Evolutionary conservation across 2,329 filamentous ascomycete genomes (phyloP).

Genomic region (Colletotrichum tropicicola): DNA sequence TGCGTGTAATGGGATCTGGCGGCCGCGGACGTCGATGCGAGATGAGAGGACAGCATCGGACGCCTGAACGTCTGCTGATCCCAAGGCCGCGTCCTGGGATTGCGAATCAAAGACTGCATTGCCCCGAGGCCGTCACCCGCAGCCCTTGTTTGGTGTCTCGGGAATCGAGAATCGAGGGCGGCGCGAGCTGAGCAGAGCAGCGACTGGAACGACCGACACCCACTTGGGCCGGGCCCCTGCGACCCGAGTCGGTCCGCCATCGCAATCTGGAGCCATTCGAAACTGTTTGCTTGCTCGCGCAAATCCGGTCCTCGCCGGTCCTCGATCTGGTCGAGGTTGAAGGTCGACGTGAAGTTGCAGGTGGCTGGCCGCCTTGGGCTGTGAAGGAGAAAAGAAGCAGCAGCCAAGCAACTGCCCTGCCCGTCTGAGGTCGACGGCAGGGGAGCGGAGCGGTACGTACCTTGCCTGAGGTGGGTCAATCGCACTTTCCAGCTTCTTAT

Average conservation of each 20-base stretch:
- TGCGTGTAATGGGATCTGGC: neutral
- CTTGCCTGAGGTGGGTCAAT: neutral
- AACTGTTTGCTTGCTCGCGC: neutral
- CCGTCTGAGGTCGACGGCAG: too few relatives aligned
- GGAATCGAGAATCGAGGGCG: slow-evolving; percentile 16
- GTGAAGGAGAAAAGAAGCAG: neutral
- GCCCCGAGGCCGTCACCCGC: slow-evolving; percentile 19
- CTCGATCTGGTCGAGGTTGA: too few relatives aligned
- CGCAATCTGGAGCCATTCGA: neutral
- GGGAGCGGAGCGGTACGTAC: too few relatives aligned
- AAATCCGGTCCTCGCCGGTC: too few relatives aligned
- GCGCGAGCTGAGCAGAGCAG: neutral
- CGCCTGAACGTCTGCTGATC: neutral
- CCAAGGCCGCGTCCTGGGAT: slow-evolving; percentile 24
- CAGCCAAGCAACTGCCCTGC: too few relatives aligned
- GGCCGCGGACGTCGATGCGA: neutral
- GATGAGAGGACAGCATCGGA: slow-evolving; percentile 12
- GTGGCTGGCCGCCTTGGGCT: too few relatives aligned
- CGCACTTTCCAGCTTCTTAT: neutral
- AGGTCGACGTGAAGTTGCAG: too few relatives aligned
- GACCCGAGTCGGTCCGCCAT: slow-evolving; percentile 8
- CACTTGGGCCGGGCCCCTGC: neutral
- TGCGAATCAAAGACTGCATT: slow-evolving; percentile 21
- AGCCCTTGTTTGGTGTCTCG: slow-evolving; percentile 27
- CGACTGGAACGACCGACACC: neutral